Base-by-base conservation (phyloP, 495 filamentous ascomycete species). In the Aspergillus biplanus region DNA sequence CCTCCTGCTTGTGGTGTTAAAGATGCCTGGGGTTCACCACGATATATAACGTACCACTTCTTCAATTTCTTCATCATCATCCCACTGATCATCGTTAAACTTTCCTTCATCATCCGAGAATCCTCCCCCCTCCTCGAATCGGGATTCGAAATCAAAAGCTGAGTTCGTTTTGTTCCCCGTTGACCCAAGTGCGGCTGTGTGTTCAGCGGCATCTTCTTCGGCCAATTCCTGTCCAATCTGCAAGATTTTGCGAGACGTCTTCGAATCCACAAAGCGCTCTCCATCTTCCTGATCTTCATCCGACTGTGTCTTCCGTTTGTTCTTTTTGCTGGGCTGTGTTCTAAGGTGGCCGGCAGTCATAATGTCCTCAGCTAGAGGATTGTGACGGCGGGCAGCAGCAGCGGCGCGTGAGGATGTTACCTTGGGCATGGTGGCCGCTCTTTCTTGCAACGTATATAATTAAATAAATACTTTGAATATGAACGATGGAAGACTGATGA, bases 181-280 rank as follows among this genome's bases (percentile, higher is more conserved):
- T 6, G 64, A 33, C 8, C 70, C 69, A 65, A 64, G 64, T 58
- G 67, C 54, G 9, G 74, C 71, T 53, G 71, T 68, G 57, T 74
- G 74, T 62, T 88, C 85, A 33, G 80, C 78, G 16, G 80, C 80
- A 56, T 90, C 89, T 72, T 97, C 92, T 32, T 93, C 91, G 12
- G 86, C 87, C 46, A 97, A 78, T 64, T 92, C 90, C 64, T 91
- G 87, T 44, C 92, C 93, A 67, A 97, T 90, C 62, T 88, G 86
- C 62, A 98, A 73, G 73, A 98, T 97, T 70, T 92, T 92, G 61
- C 88, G 82, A 47, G 93, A 96, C 37, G 92, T 84, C 69, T 90
- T 92, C 52, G 92, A 88, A 73, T 97, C 94, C 58, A 98, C 83
- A 70, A 86, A 96, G 64, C 82, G 79, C 53, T 90, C 85, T 56